phyloP scores from a whole-genome alignment of 1,139 yeast species.

The Diutina neorugosa region DNA sequence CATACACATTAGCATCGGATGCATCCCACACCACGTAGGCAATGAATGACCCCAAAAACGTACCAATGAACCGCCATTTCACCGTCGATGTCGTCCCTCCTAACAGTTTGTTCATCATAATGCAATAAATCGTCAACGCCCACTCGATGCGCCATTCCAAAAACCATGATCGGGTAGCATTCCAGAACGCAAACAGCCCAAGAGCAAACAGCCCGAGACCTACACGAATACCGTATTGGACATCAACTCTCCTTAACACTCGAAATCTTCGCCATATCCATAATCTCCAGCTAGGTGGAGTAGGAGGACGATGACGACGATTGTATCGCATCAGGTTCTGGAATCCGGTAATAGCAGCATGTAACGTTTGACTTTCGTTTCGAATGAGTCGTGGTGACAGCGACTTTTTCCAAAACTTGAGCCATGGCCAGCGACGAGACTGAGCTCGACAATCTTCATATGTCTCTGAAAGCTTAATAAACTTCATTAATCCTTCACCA shows the following conservation, averaged over 20 bases:
- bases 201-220: slow-evolving; percentile 65
- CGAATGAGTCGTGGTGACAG: not conserved
- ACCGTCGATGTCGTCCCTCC: slow-evolving; percentile 81
- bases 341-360: not conserved
- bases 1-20: slow-evolving; percentile 44
- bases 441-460: slow-evolving; percentile 20
- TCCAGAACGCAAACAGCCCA: slow-evolving; percentile 57
- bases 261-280: slow-evolving; percentile 22
- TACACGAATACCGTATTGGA: slow-evolving; percentile 69
- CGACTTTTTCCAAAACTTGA: slow-evolving; percentile 32
- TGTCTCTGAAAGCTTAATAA: slow-evolving; percentile 34
- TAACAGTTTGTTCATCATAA: slow-evolving; percentile 77
- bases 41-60: slow-evolving; percentile 53
- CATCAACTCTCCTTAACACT: slow-evolving; percentile 44
- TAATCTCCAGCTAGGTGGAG: not conserved
- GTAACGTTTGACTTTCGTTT: not conserved
- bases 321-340: not conserved
- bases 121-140: slow-evolving; percentile 70
- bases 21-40: slow-evolving; percentile 51
- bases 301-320: not conserved
- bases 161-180: slow-evolving; percentile 40
- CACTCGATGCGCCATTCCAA: slow-evolving; percentile 72
- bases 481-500: slow-evolving; percentile 42
- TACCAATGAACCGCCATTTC: slow-evolving; percentile 66
- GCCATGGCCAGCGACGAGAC: slow-evolving; percentile 38